Evolutionary conservation across 2,329 filamentous ascomycete species (phyloP).

Genomic region (Ophiostoma montium): DNA sequence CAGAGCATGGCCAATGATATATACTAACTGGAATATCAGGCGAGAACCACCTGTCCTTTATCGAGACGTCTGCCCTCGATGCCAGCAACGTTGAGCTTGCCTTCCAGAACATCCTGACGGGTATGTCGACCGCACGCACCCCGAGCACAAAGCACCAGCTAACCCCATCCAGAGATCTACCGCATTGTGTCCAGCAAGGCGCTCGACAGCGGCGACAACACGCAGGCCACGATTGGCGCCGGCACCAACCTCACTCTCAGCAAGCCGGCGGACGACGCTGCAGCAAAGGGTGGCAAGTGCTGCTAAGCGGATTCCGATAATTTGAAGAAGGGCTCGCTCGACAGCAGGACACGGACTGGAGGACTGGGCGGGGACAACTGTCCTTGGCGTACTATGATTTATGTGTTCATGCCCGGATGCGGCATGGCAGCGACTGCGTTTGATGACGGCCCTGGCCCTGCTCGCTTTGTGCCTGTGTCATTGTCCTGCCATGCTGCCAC

Average conservation of each 20-base stretch:
- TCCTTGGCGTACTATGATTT: conserved; percentile 10
- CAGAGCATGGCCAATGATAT: not conserved
- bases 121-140: conserved; percentile 35
- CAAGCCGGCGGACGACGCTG: conserved; percentile 63
- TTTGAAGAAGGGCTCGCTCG: not conserved
- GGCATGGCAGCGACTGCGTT: no score
- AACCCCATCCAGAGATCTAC: conserved; percentile 73
- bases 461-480: not conserved
- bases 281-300: conserved; percentile 68
- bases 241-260: conserved; percentile 76
- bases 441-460: no score
- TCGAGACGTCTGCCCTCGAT: conserved; percentile 96
- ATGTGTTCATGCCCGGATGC: conserved; percentile 1
- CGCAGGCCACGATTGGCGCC: conserved; percentile 64
- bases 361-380: not conserved
- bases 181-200: conserved; percentile 97
- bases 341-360: conserved; percentile 8
- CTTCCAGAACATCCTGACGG: conserved; percentile 98
- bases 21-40: conserved; percentile 38
- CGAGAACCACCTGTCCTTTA: conserved; percentile 97
- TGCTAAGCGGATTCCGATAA: conserved; percentile 39
- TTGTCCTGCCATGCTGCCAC: not conserved
- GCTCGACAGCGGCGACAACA: conserved; percentile 77
- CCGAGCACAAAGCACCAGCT: not conserved
- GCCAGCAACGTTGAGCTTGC: conserved; percentile 98